Evolutionary conservation across 345 rosid genomes (phyloP), one percentile per base, ranked within the genome.

Genomic region (Isatis tinctoria): DNA sequence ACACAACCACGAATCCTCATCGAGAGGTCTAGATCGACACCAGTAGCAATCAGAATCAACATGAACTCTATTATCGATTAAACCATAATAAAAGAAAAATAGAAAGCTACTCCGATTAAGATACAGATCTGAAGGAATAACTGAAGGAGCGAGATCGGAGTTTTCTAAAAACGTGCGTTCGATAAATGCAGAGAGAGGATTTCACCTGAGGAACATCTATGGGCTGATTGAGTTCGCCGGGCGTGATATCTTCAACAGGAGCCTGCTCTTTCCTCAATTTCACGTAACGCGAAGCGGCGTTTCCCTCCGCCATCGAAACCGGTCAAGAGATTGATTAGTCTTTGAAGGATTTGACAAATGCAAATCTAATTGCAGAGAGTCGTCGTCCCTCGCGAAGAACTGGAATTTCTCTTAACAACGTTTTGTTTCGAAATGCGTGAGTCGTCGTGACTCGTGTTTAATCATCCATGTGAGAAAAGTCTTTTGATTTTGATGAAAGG

Each of bases 211-310:
- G 96, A 71, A 91, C 87, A 71, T 87, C 76, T 37, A 93, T 72
- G n/a, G 98, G 98, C 72, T 90, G 97, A 76, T 93, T 90, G 79
- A 93, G 97, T 80, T 93, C 97, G 10, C 98, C 98, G 12, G 97
- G 96, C 12, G 86, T 79, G 73, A 90, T 84, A 48, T 91, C 92
- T 69, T 89, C 87, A 1, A 76, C 74, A 1, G 87, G 88, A 53
- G 82, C 77, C 57, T 89, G 90, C 45, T 87, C 97, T 63, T 76
- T 87, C 43, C 85, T 84, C 72, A 91, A 75, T 75, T 76, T 82
- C 61, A 89, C 94, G 79, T 93, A 91, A 51, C 83, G 84, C 39
- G 95, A 86, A 36, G 82, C 83, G 16, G 75, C 82, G 70, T 73
- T 79, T 47, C 82, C 84, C 44, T 87, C 90, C 37, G 84, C 90